Conservation (phyloP, 352 stramenopile genomes). For the Phytophthora colocasiae region DNA sequence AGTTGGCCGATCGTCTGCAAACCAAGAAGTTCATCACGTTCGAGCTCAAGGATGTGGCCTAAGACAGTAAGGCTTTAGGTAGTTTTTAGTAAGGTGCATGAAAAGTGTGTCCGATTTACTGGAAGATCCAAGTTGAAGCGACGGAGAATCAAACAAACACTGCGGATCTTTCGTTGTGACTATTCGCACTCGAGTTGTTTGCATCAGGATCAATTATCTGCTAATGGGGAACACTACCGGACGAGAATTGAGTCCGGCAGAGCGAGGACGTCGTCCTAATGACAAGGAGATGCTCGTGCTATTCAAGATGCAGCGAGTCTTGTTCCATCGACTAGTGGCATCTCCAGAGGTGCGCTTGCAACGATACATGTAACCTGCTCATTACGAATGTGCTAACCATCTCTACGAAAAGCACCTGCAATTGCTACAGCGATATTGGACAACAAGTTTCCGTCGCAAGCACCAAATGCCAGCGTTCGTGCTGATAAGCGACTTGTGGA, state of each 20-base stretch:
- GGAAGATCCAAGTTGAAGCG: conserved; percentile 19
- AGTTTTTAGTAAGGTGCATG: conserved; percentile 9
- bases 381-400: neutral
- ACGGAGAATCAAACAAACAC: conserved; percentile 28
- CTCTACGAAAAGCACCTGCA: conserved; percentile 49
- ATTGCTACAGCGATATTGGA: conserved; percentile 71
- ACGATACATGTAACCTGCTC: too few relatives aligned
- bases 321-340: conserved; percentile 63
- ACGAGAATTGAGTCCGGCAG: conserved; percentile 40
- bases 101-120: conserved; percentile 3
- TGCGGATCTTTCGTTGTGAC: conserved; percentile 14
- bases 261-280: conserved; percentile 54
- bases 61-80: conserved; percentile 9
- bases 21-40: conserved; percentile 67
- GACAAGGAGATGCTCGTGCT: conserved; percentile 73
- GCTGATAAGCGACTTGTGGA: conserved; percentile 56
- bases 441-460: conserved; percentile 48
- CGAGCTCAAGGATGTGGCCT: conserved; percentile 44
- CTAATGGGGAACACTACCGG: conserved; percentile 55
- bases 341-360: conserved; percentile 56
- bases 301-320: conserved; percentile 65
- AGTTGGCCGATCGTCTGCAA: conserved; percentile 56
- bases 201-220: neutral
- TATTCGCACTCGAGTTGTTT: conserved; percentile 10
- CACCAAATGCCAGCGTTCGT: conserved; percentile 48